Evolutionary conservation across 176 grass and related monocot genomes (phyloP).

Genomic region (Areca catechu): DNA sequence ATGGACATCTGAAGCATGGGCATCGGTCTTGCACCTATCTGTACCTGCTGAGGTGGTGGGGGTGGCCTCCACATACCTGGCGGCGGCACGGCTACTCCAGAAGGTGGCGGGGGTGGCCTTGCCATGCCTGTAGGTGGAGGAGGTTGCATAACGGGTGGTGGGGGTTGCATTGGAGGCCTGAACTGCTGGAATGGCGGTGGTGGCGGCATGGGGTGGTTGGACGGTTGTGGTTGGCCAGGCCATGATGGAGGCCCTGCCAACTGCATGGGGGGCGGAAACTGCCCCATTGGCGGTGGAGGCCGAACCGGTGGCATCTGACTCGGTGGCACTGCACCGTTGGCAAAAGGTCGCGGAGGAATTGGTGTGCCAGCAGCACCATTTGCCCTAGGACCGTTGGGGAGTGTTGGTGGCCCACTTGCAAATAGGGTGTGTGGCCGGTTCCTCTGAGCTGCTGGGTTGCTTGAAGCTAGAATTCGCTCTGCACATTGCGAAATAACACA

Average conservation of each 20-base stretch:
- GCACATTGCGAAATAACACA: slow-evolving; percentile 1
- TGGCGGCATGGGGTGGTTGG: not conserved
- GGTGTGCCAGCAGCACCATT: slow-evolving; percentile 33
- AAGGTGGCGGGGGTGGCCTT: slow-evolving; percentile 1
- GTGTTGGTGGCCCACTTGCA: slow-evolving; percentile 70
- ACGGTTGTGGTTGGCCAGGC: slow-evolving; percentile 36
- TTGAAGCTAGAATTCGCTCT: slow-evolving; percentile 65
- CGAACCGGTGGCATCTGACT: slow-evolving; percentile 33
- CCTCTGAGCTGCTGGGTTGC: slow-evolving; percentile 70
- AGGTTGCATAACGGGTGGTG: not conserved
- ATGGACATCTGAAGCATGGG: not conserved
- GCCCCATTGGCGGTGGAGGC: slow-evolving; percentile 36
- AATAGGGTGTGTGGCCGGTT: slow-evolving; percentile 83
- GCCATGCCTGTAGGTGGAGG: not conserved
- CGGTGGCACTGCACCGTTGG: slow-evolving; percentile 43
- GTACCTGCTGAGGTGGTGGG: not conserved
- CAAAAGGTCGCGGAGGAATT: slow-evolving; percentile 49
- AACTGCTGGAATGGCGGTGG: slow-evolving; percentile 1
- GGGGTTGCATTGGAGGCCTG: slow-evolving; percentile 3
- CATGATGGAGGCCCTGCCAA: slow-evolving; percentile 9
- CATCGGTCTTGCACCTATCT: slow-evolving; percentile 6
- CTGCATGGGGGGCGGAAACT: slow-evolving; percentile 66
- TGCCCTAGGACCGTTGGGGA: slow-evolving; percentile 19
- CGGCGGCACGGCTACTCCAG: not conserved
- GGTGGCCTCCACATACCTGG: not conserved